Evolutionary conservation across 768 basidiomycete species (phyloP), one percentile per base, ranked within the genome.

Genomic region (Mycena latifolia): DNA sequence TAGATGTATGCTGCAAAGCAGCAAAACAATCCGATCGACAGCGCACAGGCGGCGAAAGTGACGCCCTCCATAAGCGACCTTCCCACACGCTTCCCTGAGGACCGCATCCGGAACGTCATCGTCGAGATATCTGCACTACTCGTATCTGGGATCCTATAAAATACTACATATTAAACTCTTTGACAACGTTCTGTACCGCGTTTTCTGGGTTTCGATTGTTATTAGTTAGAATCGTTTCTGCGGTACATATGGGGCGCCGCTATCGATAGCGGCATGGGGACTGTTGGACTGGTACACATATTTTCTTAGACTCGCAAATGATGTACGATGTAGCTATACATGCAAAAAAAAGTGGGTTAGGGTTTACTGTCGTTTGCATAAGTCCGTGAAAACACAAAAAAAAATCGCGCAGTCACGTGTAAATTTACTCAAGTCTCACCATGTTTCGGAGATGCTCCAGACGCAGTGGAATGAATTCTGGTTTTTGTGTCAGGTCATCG

Each of bases 21-120:
- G 47, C 77, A 77, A 31, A 76, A 73, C 14, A 66, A 56, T 7
- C 69, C 79, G 7, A 73, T 87, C 27, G 77, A 81, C 25, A 76
- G 76, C 14, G 71, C 78, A 6, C 86, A 86, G 70, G 71, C 73
- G 20, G 75, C 74, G 33, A 79, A 83, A 60, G 76, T 89, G 48
- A 75, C 73, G 53, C 79, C 83, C 37, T 76, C 76, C 24, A 68
- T 88, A 25, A 74, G 74, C 39, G 74, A 77, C 28, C 74, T 87
- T 20, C 79, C 82, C n/a, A 72, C 75, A 1, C 76, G 76, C 20
- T 91, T 91, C 78, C 71, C 79, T 6, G 92, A 94, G 54, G 82
- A 84, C 57, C 87, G 92, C 63, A 78, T 93, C 52, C 76, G 79
- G 71, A 84, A 79, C 46, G 73, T 92, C 35, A 74, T 78, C 28